Evolutionary conservation across 148 eudicot genomes (phyloP).

Genomic region (Rhododendron williamsianum): DNA sequence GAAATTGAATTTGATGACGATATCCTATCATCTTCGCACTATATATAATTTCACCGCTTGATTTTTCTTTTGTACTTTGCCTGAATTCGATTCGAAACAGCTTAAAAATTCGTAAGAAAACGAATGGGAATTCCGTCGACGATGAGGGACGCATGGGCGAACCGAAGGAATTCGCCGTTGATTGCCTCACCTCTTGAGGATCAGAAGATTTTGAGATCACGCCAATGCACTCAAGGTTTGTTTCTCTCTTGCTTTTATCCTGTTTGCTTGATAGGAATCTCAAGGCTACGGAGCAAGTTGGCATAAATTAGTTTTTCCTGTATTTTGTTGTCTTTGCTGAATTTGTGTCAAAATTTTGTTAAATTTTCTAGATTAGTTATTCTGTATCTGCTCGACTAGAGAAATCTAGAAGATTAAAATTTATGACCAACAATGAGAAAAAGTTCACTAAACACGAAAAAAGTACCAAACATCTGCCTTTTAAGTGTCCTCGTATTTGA

Average conservation of each 20-base stretch:
- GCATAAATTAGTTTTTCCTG: background rate
- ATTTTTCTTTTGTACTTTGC: background rate
- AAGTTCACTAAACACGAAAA: background rate
- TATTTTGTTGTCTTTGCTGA: background rate
- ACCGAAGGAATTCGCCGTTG: constrained; percentile 16
- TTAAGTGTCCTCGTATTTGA: background rate
- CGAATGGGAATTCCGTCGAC: constrained; percentile 36
- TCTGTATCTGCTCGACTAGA: background rate
- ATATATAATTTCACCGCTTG: background rate
- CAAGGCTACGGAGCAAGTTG: background rate
- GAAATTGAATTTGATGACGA: background rate
- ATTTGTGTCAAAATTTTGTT: no score
- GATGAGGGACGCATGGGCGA: constrained; percentile 25
- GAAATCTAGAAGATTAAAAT: background rate
- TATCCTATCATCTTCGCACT: background rate
- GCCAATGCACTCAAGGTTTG: constrained; percentile 39
- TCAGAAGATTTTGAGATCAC: constrained; percentile 20
- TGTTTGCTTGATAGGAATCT: background rate
- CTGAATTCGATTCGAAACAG: background rate
- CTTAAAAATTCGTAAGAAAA: background rate
- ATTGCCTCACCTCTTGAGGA: constrained; percentile 46
- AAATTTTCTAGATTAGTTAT: no score
- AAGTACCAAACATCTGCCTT: background rate
- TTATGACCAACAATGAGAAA: background rate
- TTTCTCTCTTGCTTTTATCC: background rate